Base-by-base conservation (phyloP, 2,329 filamentous ascomycete species). In the Sporothrix protearum region DNA sequence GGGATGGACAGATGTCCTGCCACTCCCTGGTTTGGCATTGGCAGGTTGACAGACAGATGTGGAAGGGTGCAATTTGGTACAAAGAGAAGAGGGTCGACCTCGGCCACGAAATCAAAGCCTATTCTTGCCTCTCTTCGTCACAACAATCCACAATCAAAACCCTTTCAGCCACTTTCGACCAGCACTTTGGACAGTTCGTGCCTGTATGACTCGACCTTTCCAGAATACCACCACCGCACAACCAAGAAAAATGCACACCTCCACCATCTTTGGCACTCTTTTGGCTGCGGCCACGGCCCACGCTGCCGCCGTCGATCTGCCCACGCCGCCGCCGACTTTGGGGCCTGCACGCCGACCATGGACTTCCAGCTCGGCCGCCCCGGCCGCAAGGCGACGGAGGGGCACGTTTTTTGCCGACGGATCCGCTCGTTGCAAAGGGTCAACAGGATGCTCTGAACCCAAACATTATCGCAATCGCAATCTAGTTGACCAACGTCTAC, bases 401-500 rank as follows among this genome's bases (percentile, higher is more conserved):
- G 88, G 86, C 80, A 91, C 89, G 61, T 92, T 92, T 92, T 85
- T 87, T 90, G 79, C 85, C 90, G 64, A 85, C 85, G 63, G 89
- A 92, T 77, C 81, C 87, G 14, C 80, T 86, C 22, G 85, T 90
- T 70, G 85, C 87, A 74, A 81, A 87, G 77, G 86, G 86, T 64
- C 89, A 92, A 80, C 81, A 88, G 76, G 89, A 91, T 77, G 89
- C 89, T 12, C 83, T 91, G 59, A 91, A 92, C 85, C 89, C 89
- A 72, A 87, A 87, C 82, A 92, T 91, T 83, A 92, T 92, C 83
- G 90, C 88, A 78, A 91, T 90, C 84, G 86, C 88, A 73, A 88
- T 92, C 79, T 89, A 91, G 81, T 84, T 92, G 72, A 85, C 80
- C 77, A 91, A 91, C 80, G 87, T 89, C 51, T 92, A 89, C 80